Evolutionary conservation across 192 early-diverging fungal genomes (phyloP).

Genomic region (Kappamyces sp.): DNA sequence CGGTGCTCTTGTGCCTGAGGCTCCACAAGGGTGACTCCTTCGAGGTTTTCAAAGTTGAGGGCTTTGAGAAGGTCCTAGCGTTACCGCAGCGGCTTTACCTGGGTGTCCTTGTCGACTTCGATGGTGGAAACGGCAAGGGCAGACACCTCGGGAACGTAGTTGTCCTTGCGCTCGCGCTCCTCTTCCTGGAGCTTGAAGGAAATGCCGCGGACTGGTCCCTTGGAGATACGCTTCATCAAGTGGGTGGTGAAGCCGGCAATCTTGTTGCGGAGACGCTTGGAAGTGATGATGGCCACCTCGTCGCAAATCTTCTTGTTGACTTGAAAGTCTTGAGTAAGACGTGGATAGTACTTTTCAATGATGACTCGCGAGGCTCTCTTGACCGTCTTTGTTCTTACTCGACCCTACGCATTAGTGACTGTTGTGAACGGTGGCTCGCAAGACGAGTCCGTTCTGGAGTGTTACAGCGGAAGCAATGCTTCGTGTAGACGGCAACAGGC

Average conservation of each 20-base stretch:
- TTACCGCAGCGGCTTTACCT: conserved; percentile 43
- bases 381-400: conserved; percentile 99
- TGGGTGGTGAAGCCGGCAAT: conserved; percentile 99
- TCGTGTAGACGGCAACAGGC: too few species aligned
- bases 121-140: conserved; percentile 85
- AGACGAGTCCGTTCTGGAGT: too few species aligned
- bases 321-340: conserved; percentile 98
- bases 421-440: conserved; percentile 12
- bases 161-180: conserved; percentile 99
- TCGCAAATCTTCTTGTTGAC: conserved; percentile 99
- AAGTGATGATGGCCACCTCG: conserved; percentile 96
- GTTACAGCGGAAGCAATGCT: too few species aligned
- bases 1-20: not conserved
- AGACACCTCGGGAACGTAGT: conserved; percentile 98
- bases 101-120: conserved; percentile 93
- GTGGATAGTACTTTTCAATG: conserved; percentile 99
- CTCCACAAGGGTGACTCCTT: conserved; percentile 67
- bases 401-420: conserved; percentile 55
- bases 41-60: conserved; percentile 90
- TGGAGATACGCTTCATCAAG: conserved; percentile 99
- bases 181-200: conserved; percentile 99
- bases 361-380: conserved; percentile 99
- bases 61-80: conserved; percentile 86
- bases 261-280: conserved; percentile 99
- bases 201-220: conserved; percentile 97